Percentiles rank a stretch among this genome's conserved stretches.
phyloP scores from a whole-genome alignment of 129 eudicot genomes.

The Kitagawia praeruptora region DNA sequence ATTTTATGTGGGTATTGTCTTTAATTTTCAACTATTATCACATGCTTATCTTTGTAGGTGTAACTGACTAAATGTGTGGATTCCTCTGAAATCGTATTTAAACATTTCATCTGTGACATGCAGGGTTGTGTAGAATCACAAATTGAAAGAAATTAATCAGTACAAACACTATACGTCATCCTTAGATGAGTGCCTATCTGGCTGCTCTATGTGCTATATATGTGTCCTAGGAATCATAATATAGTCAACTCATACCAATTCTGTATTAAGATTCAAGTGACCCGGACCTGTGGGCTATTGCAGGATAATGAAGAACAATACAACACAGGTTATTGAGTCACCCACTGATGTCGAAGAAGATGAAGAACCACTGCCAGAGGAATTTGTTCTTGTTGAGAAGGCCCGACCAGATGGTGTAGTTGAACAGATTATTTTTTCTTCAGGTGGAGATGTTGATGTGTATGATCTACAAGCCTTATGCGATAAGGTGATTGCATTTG shows the following conservation, averaged over 20 bases:
- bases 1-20: not conserved
- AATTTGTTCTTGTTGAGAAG: constrained; percentile 80
- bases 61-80: not conserved
- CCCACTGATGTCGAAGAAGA: constrained; percentile 46
- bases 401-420: constrained; percentile 60
- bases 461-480: constrained; percentile 83
- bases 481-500: constrained; percentile 53
- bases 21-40: not conserved
- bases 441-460: constrained; percentile 86
- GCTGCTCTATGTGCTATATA: not conserved
- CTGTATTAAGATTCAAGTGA: not conserved
- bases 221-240: not conserved
- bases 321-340: constrained; percentile 71
- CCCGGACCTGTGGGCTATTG: constrained; percentile 12
- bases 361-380: constrained; percentile 71
- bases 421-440: constrained; percentile 88
- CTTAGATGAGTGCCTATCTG: not conserved
- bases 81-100: not conserved
- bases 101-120: not conserved
- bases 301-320: constrained; percentile 74
- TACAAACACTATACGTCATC: not conserved
- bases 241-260: not conserved
- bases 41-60: not conserved
- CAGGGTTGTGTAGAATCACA: not conserved
- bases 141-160: not conserved